phyloP scores from a whole-genome alignment of 495 filamentous ascomycete genomes.

The Aspergillus conjunctus region DNA sequence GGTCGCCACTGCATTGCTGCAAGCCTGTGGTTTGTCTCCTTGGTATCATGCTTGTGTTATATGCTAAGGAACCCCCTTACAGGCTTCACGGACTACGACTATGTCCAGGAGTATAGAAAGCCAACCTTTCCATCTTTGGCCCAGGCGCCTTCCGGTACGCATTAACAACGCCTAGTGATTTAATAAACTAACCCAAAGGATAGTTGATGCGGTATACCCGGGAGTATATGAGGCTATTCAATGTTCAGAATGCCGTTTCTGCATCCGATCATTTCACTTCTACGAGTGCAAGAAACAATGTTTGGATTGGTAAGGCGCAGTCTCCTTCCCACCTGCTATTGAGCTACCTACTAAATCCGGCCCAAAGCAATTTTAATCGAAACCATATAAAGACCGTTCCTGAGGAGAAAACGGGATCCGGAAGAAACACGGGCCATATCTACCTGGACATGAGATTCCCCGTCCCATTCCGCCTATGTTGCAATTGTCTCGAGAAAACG shows the following conservation, averaged over 20 bases:
- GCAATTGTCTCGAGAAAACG: constrained; percentile 16
- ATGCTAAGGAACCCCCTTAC: neutral
- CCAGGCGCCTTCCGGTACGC: constrained; percentile 12
- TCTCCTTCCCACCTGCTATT: neutral
- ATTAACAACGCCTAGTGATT: neutral
- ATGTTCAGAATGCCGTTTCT: constrained; percentile 16
- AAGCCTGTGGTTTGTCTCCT: constrained; percentile 10
- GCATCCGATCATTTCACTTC: constrained; percentile 17
- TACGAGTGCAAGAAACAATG: constrained; percentile 14
- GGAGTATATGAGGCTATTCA: constrained; percentile 16
- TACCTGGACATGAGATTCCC: neutral
- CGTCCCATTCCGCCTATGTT: constrained; percentile 5
- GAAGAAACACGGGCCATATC: neutral
- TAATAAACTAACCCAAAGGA: neutral
- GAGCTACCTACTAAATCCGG: neutral
- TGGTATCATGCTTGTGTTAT: neutral
- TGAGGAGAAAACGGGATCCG: neutral
- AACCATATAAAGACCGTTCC: constrained; percentile 8
- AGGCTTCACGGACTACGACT: constrained; percentile 17
- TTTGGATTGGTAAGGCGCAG: constrained; percentile 1
- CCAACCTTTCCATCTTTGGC: constrained; percentile 18
- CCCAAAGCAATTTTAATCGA: neutral
- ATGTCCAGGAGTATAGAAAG: constrained; percentile 15
- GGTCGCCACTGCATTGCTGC: constrained; percentile 9
- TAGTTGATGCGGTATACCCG: constrained; percentile 3